Evolutionary conservation across 495 filamentous ascomycete species (phyloP), one percentile per base, ranked within the genome.

Genomic region (Tuber calosporum): DNA sequence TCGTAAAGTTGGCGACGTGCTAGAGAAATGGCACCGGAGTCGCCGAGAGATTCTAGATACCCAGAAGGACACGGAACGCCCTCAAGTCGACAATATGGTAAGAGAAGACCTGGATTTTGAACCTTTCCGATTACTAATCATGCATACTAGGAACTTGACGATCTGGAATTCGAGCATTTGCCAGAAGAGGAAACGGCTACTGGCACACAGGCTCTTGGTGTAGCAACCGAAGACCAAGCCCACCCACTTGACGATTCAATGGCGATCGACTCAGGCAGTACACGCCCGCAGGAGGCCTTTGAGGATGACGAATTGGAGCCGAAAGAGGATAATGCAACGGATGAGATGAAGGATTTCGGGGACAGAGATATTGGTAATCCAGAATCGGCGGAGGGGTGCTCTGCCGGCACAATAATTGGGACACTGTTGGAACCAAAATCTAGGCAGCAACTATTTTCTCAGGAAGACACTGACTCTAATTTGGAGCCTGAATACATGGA

Each of bases 11-110:
- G 96, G 96, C 2, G 92, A 97, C 84, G 89, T 91, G 34, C 86
- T 99, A n/a, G 94, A 97, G 78, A 86, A 89, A 75, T 99, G 94
- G 93, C 92, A 97, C 82, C 88, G 90, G 58, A 89, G 89, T 75
- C 91, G 94, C 76, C 86, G 87, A 39, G 88, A 96, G 72, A 97
- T 99, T 72, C 84, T 87, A 76, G 86, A 91, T 71, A 86, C 91
- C 15, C 85, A 87, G 45, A 84, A 92, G 69, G 86, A 91, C 67
- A 85, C 90, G 58, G 84, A 89, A 19, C 86, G 86, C 2, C 84
- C 87, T 1, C 80, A 87, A 72, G 75, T 83, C 42, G 79, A 78
- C 43, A 77, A 79, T n/a, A 80, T 82, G 80, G 80, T 82, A 72
- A 72, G 79, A 71, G 22, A 71, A 9, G 6, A 19, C 3, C 22